Conservation (phyloP, 2,329 filamentous ascomycete genomes). For the Monilinia polystroma region DNA sequence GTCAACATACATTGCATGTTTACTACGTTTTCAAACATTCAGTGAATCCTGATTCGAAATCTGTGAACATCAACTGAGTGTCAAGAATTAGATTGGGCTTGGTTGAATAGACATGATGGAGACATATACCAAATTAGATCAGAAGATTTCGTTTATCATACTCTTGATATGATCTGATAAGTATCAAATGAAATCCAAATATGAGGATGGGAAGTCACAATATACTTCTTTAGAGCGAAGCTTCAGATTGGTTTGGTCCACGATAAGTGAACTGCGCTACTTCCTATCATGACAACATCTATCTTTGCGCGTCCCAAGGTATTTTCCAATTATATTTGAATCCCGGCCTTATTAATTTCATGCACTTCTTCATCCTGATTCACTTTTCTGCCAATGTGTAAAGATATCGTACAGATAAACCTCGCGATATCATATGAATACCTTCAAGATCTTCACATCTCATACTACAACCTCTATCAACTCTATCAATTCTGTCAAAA, state of each 20-base stretch:
- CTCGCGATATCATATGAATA: background rate
- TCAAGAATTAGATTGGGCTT: too few relatives aligned
- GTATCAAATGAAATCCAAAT: background rate
- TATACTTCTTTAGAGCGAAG: background rate
- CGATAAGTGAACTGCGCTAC: constrained; percentile 6
- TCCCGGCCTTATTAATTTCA: background rate
- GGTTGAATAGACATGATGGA: too few relatives aligned
- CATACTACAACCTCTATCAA: background rate
- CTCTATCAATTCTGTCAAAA: constrained; percentile 23
- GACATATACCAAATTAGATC: background rate
- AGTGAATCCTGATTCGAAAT: too few relatives aligned
- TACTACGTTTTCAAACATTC: too few relatives aligned
- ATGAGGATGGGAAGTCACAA: background rate
- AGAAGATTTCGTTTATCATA: background rate
- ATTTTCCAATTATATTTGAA: background rate
- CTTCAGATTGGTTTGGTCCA: background rate
- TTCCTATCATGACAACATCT: background rate
- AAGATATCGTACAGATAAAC: background rate
- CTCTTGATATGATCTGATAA: background rate
- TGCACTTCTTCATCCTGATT: background rate
- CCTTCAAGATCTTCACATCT: constrained; percentile 1
- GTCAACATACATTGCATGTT: too few relatives aligned
- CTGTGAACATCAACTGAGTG: too few relatives aligned
- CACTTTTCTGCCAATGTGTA: background rate
- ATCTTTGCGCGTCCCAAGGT: background rate